These are phyloP conservation scores for Pseudogymnoascus sp. DNA, from an alignment of 2,329 filamentous ascomycete species.

Conservation along the genomic window DNA sequence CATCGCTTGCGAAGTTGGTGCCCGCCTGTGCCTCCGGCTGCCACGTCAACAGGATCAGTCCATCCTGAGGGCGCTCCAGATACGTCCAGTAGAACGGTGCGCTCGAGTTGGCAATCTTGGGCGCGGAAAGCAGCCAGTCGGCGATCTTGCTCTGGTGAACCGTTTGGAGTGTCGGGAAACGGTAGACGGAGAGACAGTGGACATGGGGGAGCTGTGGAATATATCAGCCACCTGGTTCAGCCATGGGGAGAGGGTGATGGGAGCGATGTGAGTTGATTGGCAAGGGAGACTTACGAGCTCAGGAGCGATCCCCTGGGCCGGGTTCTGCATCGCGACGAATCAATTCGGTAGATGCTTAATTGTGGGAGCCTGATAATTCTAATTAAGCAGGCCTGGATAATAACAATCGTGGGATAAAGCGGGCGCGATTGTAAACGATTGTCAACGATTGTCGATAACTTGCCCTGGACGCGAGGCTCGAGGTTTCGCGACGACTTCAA, in stretches of 20 bases:
- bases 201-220: constrained; percentile 67
- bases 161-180: constrained; percentile 66
- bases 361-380: background rate
- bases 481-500: constrained; percentile 1
- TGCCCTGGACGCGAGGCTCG: background rate
- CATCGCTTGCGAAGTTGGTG: constrained; percentile 78
- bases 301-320: constrained; percentile 36
- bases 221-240: constrained; percentile 9
- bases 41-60: constrained; percentile 79
- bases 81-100: constrained; percentile 92
- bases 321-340: constrained; percentile 35
- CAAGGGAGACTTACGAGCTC: constrained; percentile 33
- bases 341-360: background rate
- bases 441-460: background rate
- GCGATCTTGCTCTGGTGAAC: constrained; percentile 71
- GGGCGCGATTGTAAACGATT: background rate
- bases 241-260: background rate
- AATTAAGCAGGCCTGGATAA: background rate
- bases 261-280: constrained; percentile 9
- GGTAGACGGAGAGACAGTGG: constrained; percentile 77
- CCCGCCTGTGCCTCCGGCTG: constrained; percentile 67
- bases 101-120: constrained; percentile 74
- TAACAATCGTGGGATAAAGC: background rate
- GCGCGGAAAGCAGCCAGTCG: constrained; percentile 74
- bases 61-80: constrained; percentile 72